Percentiles rank a stretch among this genome's conserved stretches.
phyloP scores from a whole-genome alignment of 164 flowering plant genomes.

The Chimonanthus praecox region DNA sequence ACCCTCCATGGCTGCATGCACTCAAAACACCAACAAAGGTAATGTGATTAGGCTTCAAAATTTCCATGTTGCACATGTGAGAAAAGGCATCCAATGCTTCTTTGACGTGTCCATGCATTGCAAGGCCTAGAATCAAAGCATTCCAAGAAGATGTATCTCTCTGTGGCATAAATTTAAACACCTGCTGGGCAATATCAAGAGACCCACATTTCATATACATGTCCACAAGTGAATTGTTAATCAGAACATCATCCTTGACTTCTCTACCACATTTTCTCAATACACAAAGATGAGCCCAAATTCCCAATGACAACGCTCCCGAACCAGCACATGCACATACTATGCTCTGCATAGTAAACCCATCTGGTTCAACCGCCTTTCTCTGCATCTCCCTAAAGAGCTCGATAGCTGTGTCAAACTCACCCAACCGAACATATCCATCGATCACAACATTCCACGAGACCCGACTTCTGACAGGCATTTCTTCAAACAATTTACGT shows the following conservation, averaged over 20 bases:
- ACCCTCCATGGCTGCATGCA: constrained; percentile 24
- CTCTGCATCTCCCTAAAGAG: constrained; percentile 47
- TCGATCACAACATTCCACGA: constrained; percentile 76
- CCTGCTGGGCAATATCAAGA: constrained; percentile 41
- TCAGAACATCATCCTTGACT: constrained; percentile 33
- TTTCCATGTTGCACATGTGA: constrained; percentile 34
- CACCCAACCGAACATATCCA: constrained; percentile 48
- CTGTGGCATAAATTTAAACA: constrained; percentile 46
- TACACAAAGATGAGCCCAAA: constrained; percentile 73
- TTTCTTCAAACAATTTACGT: constrained; percentile 50
- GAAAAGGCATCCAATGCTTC: constrained; percentile 45
- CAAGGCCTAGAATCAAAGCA: constrained; percentile 59
- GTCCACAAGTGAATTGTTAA: constrained; percentile 51
- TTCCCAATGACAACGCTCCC: constrained; percentile 53
- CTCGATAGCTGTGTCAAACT: constrained; percentile 43
- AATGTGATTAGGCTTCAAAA: constrained; percentile 23
- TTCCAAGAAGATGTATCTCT: constrained; percentile 68
- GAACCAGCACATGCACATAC: constrained; percentile 61
- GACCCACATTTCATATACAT: constrained; percentile 81
- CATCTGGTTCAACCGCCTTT: constrained; percentile 45
- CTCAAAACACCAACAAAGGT: constrained; percentile 25
- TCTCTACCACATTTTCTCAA: constrained; percentile 26
- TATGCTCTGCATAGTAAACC: constrained; percentile 55
- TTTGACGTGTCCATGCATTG: constrained; percentile 54
- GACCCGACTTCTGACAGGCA: constrained; percentile 51